phyloP scores from a whole-genome alignment of 352 stramenopile species.

The Globisporangium cylindrosporum region DNA sequence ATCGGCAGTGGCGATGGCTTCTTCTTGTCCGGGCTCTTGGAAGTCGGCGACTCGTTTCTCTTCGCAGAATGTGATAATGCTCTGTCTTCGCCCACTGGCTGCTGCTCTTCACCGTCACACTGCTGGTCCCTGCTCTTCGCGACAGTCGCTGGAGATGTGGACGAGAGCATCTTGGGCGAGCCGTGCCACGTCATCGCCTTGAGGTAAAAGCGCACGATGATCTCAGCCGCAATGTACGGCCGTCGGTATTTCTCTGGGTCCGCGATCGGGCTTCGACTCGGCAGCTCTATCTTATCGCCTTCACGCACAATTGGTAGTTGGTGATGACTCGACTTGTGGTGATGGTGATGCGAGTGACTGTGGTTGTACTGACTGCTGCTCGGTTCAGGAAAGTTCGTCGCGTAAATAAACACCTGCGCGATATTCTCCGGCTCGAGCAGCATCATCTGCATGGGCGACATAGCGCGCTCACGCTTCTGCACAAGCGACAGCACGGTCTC shows the following conservation, averaged over 20 bases:
- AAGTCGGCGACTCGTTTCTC: neutral
- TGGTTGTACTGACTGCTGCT: neutral
- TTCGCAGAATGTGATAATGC: neutral
- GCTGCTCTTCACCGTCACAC: neutral
- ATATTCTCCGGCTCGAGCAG: conserved; percentile 62
- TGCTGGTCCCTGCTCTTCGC: neutral
- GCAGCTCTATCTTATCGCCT: neutral
- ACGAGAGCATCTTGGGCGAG: conserved; percentile 31
- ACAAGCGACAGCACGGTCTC: conserved; percentile 64
- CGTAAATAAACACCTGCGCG: conserved; percentile 58
- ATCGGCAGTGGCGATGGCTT: neutral
- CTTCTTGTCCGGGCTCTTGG: conserved; percentile 8
- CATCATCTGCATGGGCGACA: conserved; percentile 66
- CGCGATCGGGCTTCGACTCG: conserved; percentile 12
- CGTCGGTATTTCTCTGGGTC: conserved; percentile 56
- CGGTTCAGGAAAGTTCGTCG: conserved; percentile 32
- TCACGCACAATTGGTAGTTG: neutral
- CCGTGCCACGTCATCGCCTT: conserved; percentile 74
- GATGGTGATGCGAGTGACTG: neutral
- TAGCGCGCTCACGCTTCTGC: conserved; percentile 49
- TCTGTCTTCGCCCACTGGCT: neutral
- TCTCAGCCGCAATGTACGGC: conserved; percentile 61
- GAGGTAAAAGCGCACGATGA: conserved; percentile 73
- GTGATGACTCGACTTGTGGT: conserved; percentile 10
- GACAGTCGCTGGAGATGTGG: conserved; percentile 9